Percentiles rank a stretch among this genome's conserved stretches.
phyloP scores from a whole-genome alignment of 129 eudicot genomes.

The Deinandra increscens region DNA sequence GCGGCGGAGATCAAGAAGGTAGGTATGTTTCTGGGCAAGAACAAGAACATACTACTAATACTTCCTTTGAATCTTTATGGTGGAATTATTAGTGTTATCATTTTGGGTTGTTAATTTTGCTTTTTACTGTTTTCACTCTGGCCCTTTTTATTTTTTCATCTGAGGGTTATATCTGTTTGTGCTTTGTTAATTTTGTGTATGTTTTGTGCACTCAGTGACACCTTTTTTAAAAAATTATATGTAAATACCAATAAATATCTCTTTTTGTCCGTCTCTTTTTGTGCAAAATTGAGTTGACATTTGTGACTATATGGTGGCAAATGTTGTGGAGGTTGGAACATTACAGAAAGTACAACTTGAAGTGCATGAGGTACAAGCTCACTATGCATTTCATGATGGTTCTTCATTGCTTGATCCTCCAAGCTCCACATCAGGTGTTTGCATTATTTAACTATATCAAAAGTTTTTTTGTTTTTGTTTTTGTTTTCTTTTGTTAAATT shows the following conservation, averaged over 20 bases:
- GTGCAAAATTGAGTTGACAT: conserved; percentile 1
- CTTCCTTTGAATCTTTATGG: conserved; percentile 22
- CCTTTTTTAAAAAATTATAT: conserved; percentile 16
- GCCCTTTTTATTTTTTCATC: conserved; percentile 24
- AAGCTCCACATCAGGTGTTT: conserved; percentile 11
- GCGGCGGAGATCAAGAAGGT: conserved; percentile 11
- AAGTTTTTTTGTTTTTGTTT: background rate
- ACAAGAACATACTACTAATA: conserved; percentile 18
- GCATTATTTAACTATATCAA: background rate
- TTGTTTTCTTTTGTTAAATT: background rate
- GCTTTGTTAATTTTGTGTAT: background rate
- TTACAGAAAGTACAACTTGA: background rate
- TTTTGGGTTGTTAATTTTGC: conserved; percentile 12
- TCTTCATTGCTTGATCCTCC: conserved; percentile 10
- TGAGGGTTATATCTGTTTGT: conserved; percentile 26
- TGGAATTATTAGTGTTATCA: conserved; percentile 25
- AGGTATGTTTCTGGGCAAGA: conserved; percentile 31
- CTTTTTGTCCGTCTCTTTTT: background rate
- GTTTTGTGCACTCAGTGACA: conserved; percentile 6
- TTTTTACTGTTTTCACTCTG: conserved; percentile 17
- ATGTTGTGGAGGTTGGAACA: background rate
- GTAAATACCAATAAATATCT: conserved; percentile 13
- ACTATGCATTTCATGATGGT: background rate
- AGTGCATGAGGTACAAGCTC: background rate
- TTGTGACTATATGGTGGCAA: conserved; percentile 13